Percentiles rank a stretch among this genome's conserved stretches.
These are phyloP conservation scores for Sequoia sempervirens DNA, from an alignment of 75 land plant genomes.

Conservation along the genomic window DNA sequence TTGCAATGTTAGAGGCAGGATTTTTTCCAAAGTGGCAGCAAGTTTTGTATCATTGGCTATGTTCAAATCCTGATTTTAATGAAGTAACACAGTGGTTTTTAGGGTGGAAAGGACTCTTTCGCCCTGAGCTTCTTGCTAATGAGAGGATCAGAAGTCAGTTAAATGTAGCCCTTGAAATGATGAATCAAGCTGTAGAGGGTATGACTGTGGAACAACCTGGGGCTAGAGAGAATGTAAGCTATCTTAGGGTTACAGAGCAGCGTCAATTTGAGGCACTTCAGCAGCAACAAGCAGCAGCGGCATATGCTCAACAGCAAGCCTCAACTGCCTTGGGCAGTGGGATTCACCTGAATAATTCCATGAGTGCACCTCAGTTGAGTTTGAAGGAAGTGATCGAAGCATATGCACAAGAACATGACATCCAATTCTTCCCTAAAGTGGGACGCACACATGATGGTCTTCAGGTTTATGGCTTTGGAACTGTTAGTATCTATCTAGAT, in stretches of 20 bases:
- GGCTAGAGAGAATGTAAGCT: constrained; percentile 74
- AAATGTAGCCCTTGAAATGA: constrained; percentile 81
- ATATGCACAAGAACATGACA: constrained; percentile 68
- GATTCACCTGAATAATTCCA: constrained; percentile 21
- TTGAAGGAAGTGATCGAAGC: constrained; percentile 78
- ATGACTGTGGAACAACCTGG: constrained; percentile 74
- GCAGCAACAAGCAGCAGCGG: constrained; percentile 36
- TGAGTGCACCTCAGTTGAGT: constrained; percentile 46
- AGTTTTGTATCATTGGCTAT: constrained; percentile 89
- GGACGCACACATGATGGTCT: constrained; percentile 76
- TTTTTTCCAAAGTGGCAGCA: constrained; percentile 94
- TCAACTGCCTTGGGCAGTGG: constrained; percentile 13
- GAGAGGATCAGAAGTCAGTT: constrained; percentile 69
- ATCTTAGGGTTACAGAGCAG: constrained; percentile 70
- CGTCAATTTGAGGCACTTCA: constrained; percentile 77
- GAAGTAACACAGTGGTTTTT: constrained; percentile 84
- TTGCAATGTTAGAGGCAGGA: constrained; percentile 52
- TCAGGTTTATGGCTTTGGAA: constrained; percentile 91
- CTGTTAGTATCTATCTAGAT: constrained; percentile 66
- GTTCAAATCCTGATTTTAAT: constrained; percentile 74
- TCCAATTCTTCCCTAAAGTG: constrained; percentile 76
- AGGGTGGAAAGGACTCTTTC: constrained; percentile 85
- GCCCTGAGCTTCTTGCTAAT: constrained; percentile 73
- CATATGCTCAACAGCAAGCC: constrained; percentile 40
- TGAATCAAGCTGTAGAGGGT: constrained; percentile 83